Base-by-base conservation (phyloP, 495 filamentous ascomycete genomes). In the Penicillium flavigenum region DNA sequence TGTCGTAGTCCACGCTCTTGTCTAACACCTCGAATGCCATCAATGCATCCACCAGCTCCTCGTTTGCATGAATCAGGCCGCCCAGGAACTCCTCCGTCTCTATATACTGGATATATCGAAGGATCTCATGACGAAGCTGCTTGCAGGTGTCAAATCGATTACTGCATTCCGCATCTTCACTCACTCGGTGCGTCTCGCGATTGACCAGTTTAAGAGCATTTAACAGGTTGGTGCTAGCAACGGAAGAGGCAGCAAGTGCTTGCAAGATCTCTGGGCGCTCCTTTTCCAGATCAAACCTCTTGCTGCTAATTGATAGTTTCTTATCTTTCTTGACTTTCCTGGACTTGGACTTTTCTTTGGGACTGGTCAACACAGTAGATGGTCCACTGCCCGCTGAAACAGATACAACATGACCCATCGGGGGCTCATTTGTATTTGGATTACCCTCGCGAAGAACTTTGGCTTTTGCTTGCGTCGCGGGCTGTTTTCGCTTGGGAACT, bases 1-100 rank as follows among this genome's bases (percentile, higher is more conserved):
- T 96, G 71, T 99, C 94, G 47, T 96, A 91, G 58, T 97, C 92
- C 56, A 97, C 87, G 58, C 94, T 96, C 61, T 94, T 92, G 68
- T 99, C 92, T 24, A 96, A 79, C 49, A 95, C 88, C 71, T 97
- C 94, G 67, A 90, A 99, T 0, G 92, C 88, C 84, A 94, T 96
- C 54, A 99, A 77, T 2, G 92, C 92, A n/a, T 84, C 87, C 44
- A 97, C 88, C 17, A 99, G 82, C 63, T 89, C 85, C 57, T 93
- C 90, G 61, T 93, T 93, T 51, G 89, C 87, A 60, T 92, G 85
- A 9, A 95, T 87, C 22, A 94, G 75, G 38, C 86, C 81, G 16
- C 90, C 90, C 1, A 95, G 82, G 78, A 85, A 91, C 62, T 93
- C 83, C 58, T 92, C 90, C 26, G 83, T 85, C 66, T 92, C 89